Evolutionary conservation across 139 green algal species (phyloP).

Genomic region (Chlamydomonas eustigma): DNA sequence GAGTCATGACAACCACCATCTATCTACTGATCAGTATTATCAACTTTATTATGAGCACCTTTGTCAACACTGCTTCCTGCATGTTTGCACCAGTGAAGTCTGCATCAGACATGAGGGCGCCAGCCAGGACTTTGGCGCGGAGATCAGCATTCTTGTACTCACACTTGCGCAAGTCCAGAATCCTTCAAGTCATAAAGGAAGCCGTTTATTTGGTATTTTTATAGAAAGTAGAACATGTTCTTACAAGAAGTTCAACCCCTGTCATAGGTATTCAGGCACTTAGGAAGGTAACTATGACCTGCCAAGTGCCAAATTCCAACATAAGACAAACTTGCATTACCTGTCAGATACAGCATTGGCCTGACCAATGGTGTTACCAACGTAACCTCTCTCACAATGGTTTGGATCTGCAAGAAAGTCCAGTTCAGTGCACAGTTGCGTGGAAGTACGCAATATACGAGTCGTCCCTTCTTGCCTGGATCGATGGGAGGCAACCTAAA

Average conservation of each 20-base stretch:
- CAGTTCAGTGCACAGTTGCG: not conserved
- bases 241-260: no score
- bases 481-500: conserved; percentile 15
- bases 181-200: conserved; percentile 53
- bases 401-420: conserved; percentile 69
- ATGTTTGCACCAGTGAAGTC: conserved; percentile 66
- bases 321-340: no score
- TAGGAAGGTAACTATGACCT: no score
- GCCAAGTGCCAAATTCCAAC: no score
- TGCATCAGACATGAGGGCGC: conserved; percentile 78
- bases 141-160: conserved; percentile 57
- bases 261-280: no score
- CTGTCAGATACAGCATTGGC: conserved; percentile 89
- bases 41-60: no score
- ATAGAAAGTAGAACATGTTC: no score
- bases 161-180: conserved; percentile 85
- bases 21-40: no score
- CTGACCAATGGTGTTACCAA: conserved; percentile 92
- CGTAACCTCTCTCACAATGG: conserved; percentile 76
- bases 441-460: not conserved
- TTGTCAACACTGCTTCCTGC: conserved; percentile 82
- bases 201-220: no score
- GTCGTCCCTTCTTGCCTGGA: not conserved
- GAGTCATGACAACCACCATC: no score
- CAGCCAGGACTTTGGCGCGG: conserved; percentile 74